A percentile compares a stretch with the other conserved stretches of the same genome.
Conservation (phyloP, 768 basidiomycete species). For the Xerocomus potaroensis region DNA sequence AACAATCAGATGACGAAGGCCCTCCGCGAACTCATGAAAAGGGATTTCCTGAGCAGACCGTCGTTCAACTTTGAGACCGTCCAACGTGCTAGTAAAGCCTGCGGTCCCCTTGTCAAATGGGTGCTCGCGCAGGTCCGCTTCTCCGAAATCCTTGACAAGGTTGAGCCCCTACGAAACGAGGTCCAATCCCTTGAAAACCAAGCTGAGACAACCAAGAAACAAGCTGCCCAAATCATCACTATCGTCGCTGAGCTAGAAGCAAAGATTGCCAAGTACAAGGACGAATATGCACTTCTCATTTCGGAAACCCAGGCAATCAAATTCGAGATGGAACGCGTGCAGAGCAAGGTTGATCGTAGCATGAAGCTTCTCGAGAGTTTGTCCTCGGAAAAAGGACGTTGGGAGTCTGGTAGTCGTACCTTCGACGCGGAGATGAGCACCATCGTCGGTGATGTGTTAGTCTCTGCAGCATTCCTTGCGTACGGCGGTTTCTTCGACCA, state of each 20-base stretch:
- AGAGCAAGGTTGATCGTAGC: constrained; percentile 94
- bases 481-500: constrained; percentile 99
- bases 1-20: constrained; percentile 82
- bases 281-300: constrained; percentile 95
- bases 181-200: constrained; percentile 90
- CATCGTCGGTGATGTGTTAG: constrained; percentile 92
- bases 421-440: constrained; percentile 99
- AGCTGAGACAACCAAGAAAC: constrained; percentile 92
- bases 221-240: constrained; percentile 82
- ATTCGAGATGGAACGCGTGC: constrained; percentile 95
- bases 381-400: constrained; percentile 90
- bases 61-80: constrained; percentile 94
- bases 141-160: constrained; percentile 95
- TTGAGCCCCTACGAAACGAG: constrained; percentile 94
- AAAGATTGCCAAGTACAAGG: constrained; percentile 92
- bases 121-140: constrained; percentile 94
- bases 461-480: constrained; percentile 94
- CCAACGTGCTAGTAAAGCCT: constrained; percentile 92
- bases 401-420: constrained; percentile 92
- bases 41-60: constrained; percentile 86
- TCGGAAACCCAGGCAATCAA: constrained; percentile 97
- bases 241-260: constrained; percentile 92
- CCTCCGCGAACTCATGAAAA: constrained; percentile 88
- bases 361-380: constrained; percentile 92
- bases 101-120: constrained; percentile 98